Evolutionary conservation across 768 basidiomycete genomes (phyloP), one percentile per base, ranked within the genome.

Genomic region (Lentinula edodes): DNA sequence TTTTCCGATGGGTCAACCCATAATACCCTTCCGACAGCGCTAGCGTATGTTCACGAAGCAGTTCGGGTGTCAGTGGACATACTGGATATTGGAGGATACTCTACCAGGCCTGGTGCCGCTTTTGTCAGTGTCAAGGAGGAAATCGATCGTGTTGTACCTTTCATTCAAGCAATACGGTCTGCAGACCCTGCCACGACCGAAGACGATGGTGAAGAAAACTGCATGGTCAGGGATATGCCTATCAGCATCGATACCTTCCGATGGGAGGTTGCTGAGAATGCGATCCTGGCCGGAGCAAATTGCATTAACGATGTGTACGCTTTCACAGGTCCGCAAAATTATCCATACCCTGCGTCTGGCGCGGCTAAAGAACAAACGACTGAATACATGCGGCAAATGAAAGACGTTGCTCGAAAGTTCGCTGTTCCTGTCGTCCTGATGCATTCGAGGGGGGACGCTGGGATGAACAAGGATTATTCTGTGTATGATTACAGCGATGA

Each of bases 221-320:
- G 35, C 9, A 36, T 52, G 10, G 42, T 67, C 18, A 55, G 62
- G 38, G 61, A 75, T 6, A 71, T 81, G 4, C 83, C 86, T 2
- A 87, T 95, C 68, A 93, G 90, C 65, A 76, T 97, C 41, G 93
- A 97, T 71, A 97, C 93, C 0, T 95, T 92, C 78, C 87, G 94
- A n/a, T 80, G 85, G 41, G 76, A 82, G 6, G 95, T 98, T 0
- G 93, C 93, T 0, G 77, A 81, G 53, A 83, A 81, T 1, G 88
- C 91, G 2, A 75, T 98, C 7, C 72, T 75, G 10, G 92, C 91
- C 0, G 96, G 97, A 0, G 96, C 93, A 8, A 92, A 88, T 67
- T 90, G 91, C 69, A 90, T 98, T 77, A 98, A 98, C 72, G 97
- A 98, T 66, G 94, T 98, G 1, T 82, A 88, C 66, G 87, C 87